Percentiles rank a stretch among this genome's conserved stretches.
Conservation (phyloP, 2,329 filamentous ascomycete species). For the Myriosclerotinia duriaeana region DNA sequence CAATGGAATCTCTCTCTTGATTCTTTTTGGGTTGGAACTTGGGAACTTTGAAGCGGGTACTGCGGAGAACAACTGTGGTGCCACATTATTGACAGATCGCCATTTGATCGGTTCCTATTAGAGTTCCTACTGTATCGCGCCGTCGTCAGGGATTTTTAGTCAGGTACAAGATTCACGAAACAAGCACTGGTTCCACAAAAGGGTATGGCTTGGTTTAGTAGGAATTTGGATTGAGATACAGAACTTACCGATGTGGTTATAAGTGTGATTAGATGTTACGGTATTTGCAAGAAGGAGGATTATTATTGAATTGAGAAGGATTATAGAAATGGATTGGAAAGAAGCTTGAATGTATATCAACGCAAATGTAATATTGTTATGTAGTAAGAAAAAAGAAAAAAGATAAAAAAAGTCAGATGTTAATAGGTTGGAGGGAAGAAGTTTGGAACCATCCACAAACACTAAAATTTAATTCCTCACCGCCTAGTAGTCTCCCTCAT, state of each 20-base stretch:
- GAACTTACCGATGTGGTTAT: constrained; percentile 1
- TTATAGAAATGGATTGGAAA: background rate
- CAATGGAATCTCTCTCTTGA: too few species aligned
- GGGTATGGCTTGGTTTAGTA: constrained; percentile 11
- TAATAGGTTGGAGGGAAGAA: background rate
- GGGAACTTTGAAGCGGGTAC: constrained; percentile 6
- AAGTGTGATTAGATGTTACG: background rate
- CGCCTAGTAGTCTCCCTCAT: background rate
- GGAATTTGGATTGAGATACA: background rate
- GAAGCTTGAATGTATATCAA: constrained; percentile 1
- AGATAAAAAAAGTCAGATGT: too few species aligned
- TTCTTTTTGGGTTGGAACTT: background rate
- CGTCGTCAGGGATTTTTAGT: constrained; percentile 16
- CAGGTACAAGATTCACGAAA: constrained; percentile 19
- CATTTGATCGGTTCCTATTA: constrained; percentile 22
- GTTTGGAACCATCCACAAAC: background rate
- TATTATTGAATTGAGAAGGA: background rate
- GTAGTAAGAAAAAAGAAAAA: too few species aligned
- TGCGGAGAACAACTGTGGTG: constrained; percentile 13
- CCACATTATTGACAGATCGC: constrained; percentile 14
- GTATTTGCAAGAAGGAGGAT: background rate
- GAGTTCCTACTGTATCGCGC: constrained; percentile 6
- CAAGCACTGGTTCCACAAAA: constrained; percentile 22
- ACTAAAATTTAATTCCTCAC: background rate
- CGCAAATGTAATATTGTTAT: too few species aligned